Evolutionary conservation across 169 alveolate genomes (phyloP), one percentile per base, ranked within the genome.

Genomic region (Cryptosporidium felis): DNA sequence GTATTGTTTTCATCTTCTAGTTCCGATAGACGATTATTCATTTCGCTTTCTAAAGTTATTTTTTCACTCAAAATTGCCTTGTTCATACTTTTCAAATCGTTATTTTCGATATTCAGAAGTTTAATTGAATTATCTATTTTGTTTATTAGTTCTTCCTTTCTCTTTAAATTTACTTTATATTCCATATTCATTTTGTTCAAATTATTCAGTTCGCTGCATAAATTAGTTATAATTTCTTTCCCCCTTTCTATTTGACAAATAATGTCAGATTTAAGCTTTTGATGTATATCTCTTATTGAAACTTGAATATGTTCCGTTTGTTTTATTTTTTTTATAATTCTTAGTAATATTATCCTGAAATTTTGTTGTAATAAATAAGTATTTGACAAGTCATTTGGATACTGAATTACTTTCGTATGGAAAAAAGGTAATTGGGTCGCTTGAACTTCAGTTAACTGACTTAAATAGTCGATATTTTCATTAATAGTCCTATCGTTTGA

Each of bases 51-150:
- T 4, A 65, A 18, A n/a, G 30, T 1, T 12, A 3, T 38, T 45
- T 65, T 65, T 65, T 65, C 62, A 14, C 28, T 23, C 10, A 28
- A 30, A 28, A 47, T 9, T 2, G 12, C 8, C 14, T 65, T 47
- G 30, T 65, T 28, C 30, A n/a, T 49, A n/a, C 32, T 62, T 30
- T 10, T 46, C 59, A 65, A 30, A 3, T 65, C 44, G 26, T 49
- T 45, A 46, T 65, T 65, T 8, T 65, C 62, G 26, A 45, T 46
- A 16, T 65, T 65, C 30, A 46, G n/a, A 12, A 46, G 26, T 9
- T 47, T n/a, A 14, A 65, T 45, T 45, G 81, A 65, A 65, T 26
- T 47, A 47, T 32, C 49, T 6, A 65, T 26, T 26, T 44, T 45
- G 8, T 8, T 46, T 14, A 65, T 0, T 32, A 65, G 18, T 12